Conservation (phyloP, 2,329 filamentous ascomycete species). For the Plenodomus biglobosus region DNA sequence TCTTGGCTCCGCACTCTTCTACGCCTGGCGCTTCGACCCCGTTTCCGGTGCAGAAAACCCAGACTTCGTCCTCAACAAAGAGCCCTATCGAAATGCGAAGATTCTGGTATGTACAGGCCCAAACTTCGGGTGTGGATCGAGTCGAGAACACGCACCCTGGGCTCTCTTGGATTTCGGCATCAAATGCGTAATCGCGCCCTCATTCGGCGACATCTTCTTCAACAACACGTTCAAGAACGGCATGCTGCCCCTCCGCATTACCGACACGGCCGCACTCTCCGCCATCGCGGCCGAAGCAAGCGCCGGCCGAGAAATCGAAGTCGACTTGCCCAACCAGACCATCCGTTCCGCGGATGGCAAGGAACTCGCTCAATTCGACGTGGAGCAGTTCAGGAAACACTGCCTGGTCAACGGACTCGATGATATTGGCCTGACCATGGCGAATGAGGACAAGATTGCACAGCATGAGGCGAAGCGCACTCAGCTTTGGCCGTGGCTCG, state of each 20-base stretch:
- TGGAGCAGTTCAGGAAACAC: slow-evolving; percentile 92
- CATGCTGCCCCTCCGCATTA: slow-evolving; percentile 85
- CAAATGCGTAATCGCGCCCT: slow-evolving; percentile 87
- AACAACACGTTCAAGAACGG: slow-evolving; percentile 99
- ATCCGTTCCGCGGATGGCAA: slow-evolving; percentile 76
- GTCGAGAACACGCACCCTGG: slow-evolving; percentile 95
- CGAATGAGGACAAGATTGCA: slow-evolving; percentile 84
- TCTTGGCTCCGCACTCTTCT: slow-evolving; percentile 84
- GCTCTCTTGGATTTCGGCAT: slow-evolving; percentile 96
- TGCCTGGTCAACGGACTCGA: slow-evolving; percentile 92
- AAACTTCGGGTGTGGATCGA: slow-evolving; percentile 94
- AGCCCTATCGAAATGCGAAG: slow-evolving; percentile 80
- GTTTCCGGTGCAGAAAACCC: slow-evolving; percentile 71
- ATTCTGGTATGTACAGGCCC: slow-evolving; percentile 88
- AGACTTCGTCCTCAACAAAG: slow-evolving; percentile 86
- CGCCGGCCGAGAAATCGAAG: slow-evolving; percentile 80
- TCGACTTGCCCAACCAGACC: slow-evolving; percentile 82
- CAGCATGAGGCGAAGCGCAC: slow-evolving; percentile 79
- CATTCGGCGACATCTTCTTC: slow-evolving; percentile 92
- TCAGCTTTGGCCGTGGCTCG: slow-evolving; percentile 82
- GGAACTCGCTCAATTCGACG: slow-evolving; percentile 76
- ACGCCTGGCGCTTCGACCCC: slow-evolving; percentile 71
- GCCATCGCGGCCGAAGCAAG: slow-evolving; percentile 74
- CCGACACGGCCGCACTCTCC: slow-evolving; percentile 65
- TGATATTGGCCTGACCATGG: slow-evolving; percentile 93